Conservation (phyloP, 495 filamentous ascomycete genomes). For the Cairneyella variabilis region DNA sequence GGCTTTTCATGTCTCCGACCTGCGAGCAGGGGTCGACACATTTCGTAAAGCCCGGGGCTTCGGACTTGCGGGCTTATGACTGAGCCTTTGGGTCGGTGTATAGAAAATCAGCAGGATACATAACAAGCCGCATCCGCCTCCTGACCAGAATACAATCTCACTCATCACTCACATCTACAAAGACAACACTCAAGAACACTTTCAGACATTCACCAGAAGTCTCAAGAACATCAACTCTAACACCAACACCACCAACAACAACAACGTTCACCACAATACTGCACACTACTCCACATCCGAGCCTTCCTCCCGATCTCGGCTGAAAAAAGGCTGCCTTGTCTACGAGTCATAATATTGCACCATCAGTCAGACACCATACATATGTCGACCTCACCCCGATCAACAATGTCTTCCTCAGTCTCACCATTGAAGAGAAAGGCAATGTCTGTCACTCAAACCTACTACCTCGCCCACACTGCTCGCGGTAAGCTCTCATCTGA, state of each 20-base stretch:
- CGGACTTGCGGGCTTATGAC: conserved; percentile 7
- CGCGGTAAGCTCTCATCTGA: conserved; percentile 91
- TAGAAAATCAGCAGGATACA: background rate
- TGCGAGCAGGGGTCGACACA: background rate
- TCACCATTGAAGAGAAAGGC: conserved; percentile 47
- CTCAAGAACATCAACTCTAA: background rate
- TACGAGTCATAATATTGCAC: conserved; percentile 10
- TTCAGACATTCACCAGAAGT: background rate
- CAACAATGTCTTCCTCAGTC: conserved; percentile 23
- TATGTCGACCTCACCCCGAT: conserved; percentile 29
- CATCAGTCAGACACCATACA: conserved; percentile 13
- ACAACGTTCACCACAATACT: background rate
- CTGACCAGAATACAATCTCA: conserved; percentile 4
- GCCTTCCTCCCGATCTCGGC: background rate
- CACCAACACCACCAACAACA: background rate
- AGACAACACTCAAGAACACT: background rate
- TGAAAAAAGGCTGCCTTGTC: conserved; percentile 22
- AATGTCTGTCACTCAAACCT: conserved; percentile 97
- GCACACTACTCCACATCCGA: background rate
- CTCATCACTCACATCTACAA: background rate
- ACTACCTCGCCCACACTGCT: conserved; percentile 95
- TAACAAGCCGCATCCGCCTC: background rate
- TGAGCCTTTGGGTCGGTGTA: background rate
- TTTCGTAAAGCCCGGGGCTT: background rate
- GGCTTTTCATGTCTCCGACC: background rate